These are phyloP conservation scores for Scheffersomyces cryptocercus DNA, from an alignment of 1,139 yeast species.

Conservation along the genomic window DNA sequence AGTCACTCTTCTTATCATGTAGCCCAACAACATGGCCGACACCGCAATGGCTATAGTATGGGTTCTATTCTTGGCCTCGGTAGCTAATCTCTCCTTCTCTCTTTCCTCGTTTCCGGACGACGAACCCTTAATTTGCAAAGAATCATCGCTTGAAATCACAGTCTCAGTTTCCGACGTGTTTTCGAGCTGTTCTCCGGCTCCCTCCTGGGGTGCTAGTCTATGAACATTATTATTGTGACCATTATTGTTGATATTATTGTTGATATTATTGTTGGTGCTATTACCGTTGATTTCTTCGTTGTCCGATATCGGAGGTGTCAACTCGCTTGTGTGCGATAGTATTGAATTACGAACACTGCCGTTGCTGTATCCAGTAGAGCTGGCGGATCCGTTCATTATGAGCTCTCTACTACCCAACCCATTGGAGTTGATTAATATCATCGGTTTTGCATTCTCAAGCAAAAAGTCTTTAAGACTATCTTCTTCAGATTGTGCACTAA, in stretches of 20 bases:
- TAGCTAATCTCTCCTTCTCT: neutral
- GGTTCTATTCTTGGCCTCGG: slow-evolving; percentile 1
- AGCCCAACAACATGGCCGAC: slow-evolving; percentile 8
- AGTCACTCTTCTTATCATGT: slow-evolving; percentile 7
- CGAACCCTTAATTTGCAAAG: neutral
- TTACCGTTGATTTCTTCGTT: slow-evolving; percentile 8
- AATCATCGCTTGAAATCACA: slow-evolving; percentile 16
- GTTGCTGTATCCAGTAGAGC: neutral
- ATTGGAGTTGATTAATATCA: neutral
- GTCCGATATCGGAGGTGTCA: slow-evolving; percentile 26
- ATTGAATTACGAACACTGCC: neutral
- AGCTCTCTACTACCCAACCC: neutral
- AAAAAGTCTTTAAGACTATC: neutral
- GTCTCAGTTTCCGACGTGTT: slow-evolving; percentile 52
- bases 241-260: too few species aligned
- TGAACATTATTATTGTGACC: neutral
- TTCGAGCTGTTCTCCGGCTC: slow-evolving; percentile 9
- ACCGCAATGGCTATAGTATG: slow-evolving; percentile 8
- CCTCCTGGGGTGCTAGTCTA: slow-evolving; percentile 1
- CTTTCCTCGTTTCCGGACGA: neutral
- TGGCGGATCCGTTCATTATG: neutral
- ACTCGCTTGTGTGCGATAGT: slow-evolving; percentile 1
- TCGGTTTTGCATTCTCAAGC: neutral
- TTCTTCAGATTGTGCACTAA: neutral
- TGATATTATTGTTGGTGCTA: too few species aligned